Evolutionary conservation across 2,329 filamentous ascomycete species (phyloP).

Genomic region (Verticillium alfalfae): DNA sequence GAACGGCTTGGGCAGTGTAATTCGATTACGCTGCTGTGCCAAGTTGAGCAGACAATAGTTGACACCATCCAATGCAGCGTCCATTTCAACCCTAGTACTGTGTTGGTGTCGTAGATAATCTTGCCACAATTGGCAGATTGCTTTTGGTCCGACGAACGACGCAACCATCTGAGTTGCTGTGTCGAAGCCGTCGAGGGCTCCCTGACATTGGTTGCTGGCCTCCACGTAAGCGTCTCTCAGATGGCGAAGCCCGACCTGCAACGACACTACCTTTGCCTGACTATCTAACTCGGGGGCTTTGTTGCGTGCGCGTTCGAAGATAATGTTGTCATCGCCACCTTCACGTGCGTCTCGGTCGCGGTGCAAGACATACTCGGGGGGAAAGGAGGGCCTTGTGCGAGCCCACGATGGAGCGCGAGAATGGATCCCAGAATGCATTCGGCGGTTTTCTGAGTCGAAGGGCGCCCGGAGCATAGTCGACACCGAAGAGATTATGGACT

Average conservation of each 20-base stretch:
- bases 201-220: constrained; percentile 14
- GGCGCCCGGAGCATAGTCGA: background rate
- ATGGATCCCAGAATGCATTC: background rate
- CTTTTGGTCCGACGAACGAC: constrained; percentile 12
- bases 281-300: background rate
- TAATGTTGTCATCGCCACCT: background rate
- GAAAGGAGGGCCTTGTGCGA: background rate
- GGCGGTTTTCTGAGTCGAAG: background rate
- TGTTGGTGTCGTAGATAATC: constrained; percentile 14
- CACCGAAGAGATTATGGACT: background rate
- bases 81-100: constrained; percentile 9
- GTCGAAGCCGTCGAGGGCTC: constrained; percentile 15
- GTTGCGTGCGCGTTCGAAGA: background rate
- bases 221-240: constrained; percentile 17
- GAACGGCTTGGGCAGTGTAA: background rate
- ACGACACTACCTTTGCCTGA: background rate
- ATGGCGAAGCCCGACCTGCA: constrained; percentile 9
- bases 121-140: constrained; percentile 20
- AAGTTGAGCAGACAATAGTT: background rate
- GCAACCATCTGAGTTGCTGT: constrained; percentile 15
- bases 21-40: background rate
- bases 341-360: background rate
- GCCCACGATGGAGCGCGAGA: background rate
- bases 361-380: no score
- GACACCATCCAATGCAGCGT: constrained; percentile 2